These are phyloP conservation scores for Rubia tinctorum DNA, from an alignment of 305 asterid genomes.

Conservation along the genomic window DNA sequence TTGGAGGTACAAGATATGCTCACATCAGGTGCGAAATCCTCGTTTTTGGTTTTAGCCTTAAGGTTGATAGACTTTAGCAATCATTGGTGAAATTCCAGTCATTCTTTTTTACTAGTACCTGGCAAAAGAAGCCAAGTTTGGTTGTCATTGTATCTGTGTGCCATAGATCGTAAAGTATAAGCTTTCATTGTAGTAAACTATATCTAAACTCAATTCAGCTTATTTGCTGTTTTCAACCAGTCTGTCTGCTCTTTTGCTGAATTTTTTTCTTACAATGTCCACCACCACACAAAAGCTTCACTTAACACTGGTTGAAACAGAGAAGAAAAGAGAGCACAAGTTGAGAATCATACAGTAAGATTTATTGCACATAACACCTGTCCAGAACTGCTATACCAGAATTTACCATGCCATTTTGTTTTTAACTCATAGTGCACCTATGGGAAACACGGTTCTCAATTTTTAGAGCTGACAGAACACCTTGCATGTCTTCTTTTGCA, in stretches of 20 bases:
- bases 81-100: not conserved
- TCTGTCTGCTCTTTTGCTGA: not conserved
- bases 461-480: constrained; percentile 2
- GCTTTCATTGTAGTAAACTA: not conserved
- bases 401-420: not conserved
- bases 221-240: too few species aligned
- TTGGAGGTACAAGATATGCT: not conserved
- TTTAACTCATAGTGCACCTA: not conserved
- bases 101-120: not conserved
- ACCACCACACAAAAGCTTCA: too few species aligned
- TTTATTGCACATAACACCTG: not conserved
- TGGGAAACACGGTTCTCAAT: not conserved
- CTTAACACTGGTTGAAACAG: too few species aligned
- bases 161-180: not conserved
- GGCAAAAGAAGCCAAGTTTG: not conserved
- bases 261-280: too few species aligned
- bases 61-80: not conserved
- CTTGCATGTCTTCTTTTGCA: constrained; percentile 15
- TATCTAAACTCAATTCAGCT: not conserved
- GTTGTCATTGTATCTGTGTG: not conserved
- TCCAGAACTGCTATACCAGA: not conserved
- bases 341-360: not conserved
- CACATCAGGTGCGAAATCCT: not conserved
- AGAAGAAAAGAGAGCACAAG: not conserved
- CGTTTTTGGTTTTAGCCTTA: not conserved